Percentiles rank a stretch among this genome's conserved stretches.
phyloP scores from a whole-genome alignment of 169 alveolate genomes.

The Plasmodium chabaudi region DNA sequence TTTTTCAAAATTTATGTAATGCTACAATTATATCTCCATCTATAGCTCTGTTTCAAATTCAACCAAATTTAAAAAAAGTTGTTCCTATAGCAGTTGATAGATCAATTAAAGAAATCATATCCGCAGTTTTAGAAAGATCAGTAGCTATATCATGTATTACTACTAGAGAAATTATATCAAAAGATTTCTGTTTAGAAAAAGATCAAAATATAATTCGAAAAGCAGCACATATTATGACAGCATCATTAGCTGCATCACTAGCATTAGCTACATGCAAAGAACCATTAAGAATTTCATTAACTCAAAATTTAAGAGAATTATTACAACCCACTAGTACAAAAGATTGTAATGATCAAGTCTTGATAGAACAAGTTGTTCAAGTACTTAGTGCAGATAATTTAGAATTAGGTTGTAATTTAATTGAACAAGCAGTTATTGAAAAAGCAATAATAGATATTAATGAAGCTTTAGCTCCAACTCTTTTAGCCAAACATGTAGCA shows the following conservation, averaged over 20 bases:
- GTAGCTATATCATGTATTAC: slow-evolving; percentile 96
- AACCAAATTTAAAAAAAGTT: slow-evolving; percentile 89
- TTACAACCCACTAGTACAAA: slow-evolving; percentile 87
- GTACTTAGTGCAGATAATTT: slow-evolving; percentile 93
- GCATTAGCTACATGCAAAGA: slow-evolving; percentile 98
- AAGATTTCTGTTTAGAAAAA: slow-evolving; percentile 96
- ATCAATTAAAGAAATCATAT: slow-evolving; percentile 95
- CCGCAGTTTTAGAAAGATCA: slow-evolving; percentile 93
- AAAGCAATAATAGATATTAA: slow-evolving; percentile 88
- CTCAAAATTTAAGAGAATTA: slow-evolving; percentile 92
- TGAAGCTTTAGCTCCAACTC: slow-evolving; percentile 72
- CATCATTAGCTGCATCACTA: slow-evolving; percentile 94
- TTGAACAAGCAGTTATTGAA: slow-evolving; percentile 95
- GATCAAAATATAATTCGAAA: slow-evolving; percentile 92
- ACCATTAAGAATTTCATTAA: slow-evolving; percentile 92
- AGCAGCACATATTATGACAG: slow-evolving; percentile 94
- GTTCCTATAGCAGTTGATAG: slow-evolving; percentile 97
- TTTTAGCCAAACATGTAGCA: slow-evolving; percentile 61
- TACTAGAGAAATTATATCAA: slow-evolving; percentile 95
- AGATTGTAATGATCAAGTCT: slow-evolving; percentile 89
- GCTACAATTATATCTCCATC: slow-evolving; percentile 90
- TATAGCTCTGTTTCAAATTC: slow-evolving; percentile 91
- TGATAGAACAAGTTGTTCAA: slow-evolving; percentile 92
- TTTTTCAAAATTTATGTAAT: slow-evolving; percentile 76
- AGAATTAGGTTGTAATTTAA: slow-evolving; percentile 94